Evolutionary conservation across 768 basidiomycete genomes (phyloP).

Genomic region (Trametes elegans): DNA sequence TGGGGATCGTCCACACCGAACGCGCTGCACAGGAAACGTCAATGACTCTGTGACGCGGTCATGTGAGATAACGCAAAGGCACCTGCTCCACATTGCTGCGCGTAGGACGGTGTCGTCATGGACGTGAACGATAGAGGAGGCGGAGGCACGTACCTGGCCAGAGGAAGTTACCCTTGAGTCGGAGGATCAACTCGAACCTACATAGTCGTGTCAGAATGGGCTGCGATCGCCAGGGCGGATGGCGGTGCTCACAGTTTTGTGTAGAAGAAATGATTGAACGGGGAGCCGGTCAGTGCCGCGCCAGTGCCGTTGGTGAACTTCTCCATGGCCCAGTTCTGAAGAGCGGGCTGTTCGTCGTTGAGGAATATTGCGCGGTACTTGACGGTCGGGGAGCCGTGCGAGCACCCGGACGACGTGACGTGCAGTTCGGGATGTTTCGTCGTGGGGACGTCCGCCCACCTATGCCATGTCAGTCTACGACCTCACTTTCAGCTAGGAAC

Average conservation of each 20-base stretch:
- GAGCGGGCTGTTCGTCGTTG: conserved; percentile 73
- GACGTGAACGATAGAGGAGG: not conserved
- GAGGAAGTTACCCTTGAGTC: conserved; percentile 66
- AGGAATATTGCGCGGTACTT: conserved; percentile 73
- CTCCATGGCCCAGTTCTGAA: conserved; percentile 69
- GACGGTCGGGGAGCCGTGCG: conserved; percentile 62
- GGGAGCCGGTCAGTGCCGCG: conserved; percentile 43
- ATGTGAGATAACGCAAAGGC: conserved; percentile 16
- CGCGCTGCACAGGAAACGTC: conserved; percentile 26
- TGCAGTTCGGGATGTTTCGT: conserved; percentile 48
- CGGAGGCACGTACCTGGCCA: conserved; percentile 44
- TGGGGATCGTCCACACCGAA: conserved; percentile 58
- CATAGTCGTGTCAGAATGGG: not conserved
- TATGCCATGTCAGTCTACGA: conserved; percentile 22
- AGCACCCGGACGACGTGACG: conserved; percentile 38
- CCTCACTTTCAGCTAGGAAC: not conserved
- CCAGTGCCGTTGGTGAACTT: conserved; percentile 67
- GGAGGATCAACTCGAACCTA: conserved; percentile 64
- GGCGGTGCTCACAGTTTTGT: conserved; percentile 43
- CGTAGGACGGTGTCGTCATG: not conserved
- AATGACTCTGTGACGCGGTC: not conserved
- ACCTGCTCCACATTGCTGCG: conserved; percentile 36
- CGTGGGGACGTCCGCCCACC: conserved; percentile 77
- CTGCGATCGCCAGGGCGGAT: not conserved
- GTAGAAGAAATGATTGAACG: conserved; percentile 64